Percentiles rank a stretch among this genome's conserved stretches.
Conservation (phyloP, 2,329 filamentous ascomycete species). For the Paecilomyces fulvus region DNA sequence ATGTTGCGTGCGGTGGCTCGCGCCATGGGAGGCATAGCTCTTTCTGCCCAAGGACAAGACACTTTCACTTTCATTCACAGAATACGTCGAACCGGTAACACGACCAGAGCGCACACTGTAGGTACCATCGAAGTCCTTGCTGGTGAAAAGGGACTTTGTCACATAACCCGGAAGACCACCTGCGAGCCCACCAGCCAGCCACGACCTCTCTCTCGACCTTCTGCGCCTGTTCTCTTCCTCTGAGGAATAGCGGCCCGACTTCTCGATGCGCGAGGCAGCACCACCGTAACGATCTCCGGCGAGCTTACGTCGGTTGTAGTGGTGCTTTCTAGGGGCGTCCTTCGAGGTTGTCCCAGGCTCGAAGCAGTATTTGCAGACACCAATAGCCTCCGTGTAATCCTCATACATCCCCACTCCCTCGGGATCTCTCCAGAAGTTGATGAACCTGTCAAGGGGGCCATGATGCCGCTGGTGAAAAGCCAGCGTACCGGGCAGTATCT, state of each 20-base stretch:
- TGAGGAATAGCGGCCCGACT: constrained; percentile 51
- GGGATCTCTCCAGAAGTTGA: constrained; percentile 55
- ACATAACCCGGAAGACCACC: constrained; percentile 49
- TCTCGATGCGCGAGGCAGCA: constrained; percentile 46
- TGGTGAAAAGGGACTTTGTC: constrained; percentile 46
- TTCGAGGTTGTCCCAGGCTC: constrained; percentile 48
- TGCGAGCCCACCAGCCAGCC: constrained; percentile 47
- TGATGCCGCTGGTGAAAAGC: constrained; percentile 45
- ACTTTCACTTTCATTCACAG: constrained; percentile 19
- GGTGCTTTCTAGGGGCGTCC: constrained; percentile 54
- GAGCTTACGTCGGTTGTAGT: constrained; percentile 40
- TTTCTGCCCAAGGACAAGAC: constrained; percentile 21
- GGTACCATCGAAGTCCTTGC: constrained; percentile 51
- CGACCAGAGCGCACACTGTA: constrained; percentile 51
- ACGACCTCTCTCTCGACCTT: constrained; percentile 39
- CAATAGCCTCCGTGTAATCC: constrained; percentile 59
- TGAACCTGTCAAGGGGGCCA: constrained; percentile 47
- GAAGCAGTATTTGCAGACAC: constrained; percentile 58
- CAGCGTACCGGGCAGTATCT: constrained; percentile 29
- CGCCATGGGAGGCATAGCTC: constrained; percentile 38
- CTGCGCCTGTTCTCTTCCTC: constrained; percentile 41
- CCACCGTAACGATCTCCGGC: constrained; percentile 39
- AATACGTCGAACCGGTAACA: constrained; percentile 19
- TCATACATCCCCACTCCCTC: constrained; percentile 59
- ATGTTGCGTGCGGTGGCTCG: constrained; percentile 21